Base-by-base conservation (phyloP, 345 rosid species). In the Citrus reticulata region DNA sequence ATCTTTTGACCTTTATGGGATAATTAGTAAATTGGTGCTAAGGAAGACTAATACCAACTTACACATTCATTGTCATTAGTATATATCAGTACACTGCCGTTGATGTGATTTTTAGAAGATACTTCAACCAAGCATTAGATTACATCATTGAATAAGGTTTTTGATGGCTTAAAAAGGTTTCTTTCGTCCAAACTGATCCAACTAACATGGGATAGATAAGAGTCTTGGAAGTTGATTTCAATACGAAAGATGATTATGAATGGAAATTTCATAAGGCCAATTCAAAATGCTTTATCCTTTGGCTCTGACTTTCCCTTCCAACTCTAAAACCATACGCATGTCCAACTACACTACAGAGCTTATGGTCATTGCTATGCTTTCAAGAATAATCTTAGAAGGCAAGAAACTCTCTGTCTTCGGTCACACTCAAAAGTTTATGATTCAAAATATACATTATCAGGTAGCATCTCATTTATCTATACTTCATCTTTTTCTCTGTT, bases 361-460 rank as follows among this genome's bases (percentile, higher is more conserved):
- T 42, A 22, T 58, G 6, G 37, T n/a, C 34, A 24, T 27, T 49
- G 54, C 22, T 72, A 65, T 59, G 8, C 22, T 3, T 74, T 61
- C 35, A 57, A 80, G 14, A 9, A 74, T 70, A 75, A 74, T 65
- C 86, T 79, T 84, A 34, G 75, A 84, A 81, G 87, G 79, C 78
- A 82, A 84, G 87, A 59, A 77, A 81, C 49, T 58, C 4, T 2
- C 1, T 66, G 67, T 73, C 81, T 72, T 78, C 24, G 10, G 51
- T 64, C 63, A 49, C 13, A 62, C 77, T 46, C 59, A 25, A 40
- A 61, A n/a, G 65, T 61, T 37, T 39, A 24, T 25, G 46, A n/a
- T 42, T 70, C 40, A 32, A 42, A 27, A 70, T 27, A 14, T 59
- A 25, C 24, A 54, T 57, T 13, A 29, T 51, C 35, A 22, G 17